These are phyloP conservation scores for Hawksworthiomyces lignivorus DNA, from an alignment of 2,329 filamentous ascomycete species.

Conservation along the genomic window DNA sequence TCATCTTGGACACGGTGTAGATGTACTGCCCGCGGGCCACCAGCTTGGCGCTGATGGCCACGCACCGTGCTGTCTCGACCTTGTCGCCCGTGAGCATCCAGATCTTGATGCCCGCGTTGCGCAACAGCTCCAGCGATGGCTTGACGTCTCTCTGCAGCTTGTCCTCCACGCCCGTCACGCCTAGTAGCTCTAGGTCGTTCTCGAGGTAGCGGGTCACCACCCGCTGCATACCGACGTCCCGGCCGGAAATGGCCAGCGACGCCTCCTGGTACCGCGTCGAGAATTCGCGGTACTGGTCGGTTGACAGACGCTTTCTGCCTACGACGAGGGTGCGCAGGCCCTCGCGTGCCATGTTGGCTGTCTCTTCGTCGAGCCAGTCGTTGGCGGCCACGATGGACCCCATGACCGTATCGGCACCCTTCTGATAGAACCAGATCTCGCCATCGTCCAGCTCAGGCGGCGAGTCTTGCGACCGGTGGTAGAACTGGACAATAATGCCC, in stretches of 20 bases:
- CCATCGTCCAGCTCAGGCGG: conserved; percentile 45
- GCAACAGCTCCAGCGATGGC: conserved; percentile 83
- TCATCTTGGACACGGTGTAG: conserved; percentile 81
- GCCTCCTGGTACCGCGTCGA: conserved; percentile 67
- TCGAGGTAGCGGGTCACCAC: conserved; percentile 79
- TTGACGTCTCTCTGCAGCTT: conserved; percentile 95
- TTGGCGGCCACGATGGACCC: conserved; percentile 88
- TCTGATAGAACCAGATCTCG: conserved; percentile 98
- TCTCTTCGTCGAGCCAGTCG: conserved; percentile 98
- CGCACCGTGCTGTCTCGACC: conserved; percentile 92
- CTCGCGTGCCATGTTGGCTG: conserved; percentile 98
- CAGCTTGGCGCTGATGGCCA: conserved; percentile 89
- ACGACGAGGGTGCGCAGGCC: conserved; percentile 90
- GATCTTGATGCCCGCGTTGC: conserved; percentile 97
- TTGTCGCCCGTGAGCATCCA: conserved; percentile 99
- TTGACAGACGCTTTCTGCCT: conserved; percentile 78
- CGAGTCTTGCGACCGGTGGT: conserved; percentile 25
- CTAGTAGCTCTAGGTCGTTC: conserved; percentile 79
- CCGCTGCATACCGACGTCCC: conserved; percentile 73
- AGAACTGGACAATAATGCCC: conserved; percentile 91
- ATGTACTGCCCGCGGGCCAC: conserved; percentile 93
- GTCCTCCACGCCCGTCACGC: conserved; percentile 97
- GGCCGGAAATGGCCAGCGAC: conserved; percentile 67
- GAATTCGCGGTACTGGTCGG: conserved; percentile 75
- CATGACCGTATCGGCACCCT: conserved; percentile 98